Evolutionary conservation across 1,284 basidiomycete genomes (phyloP).

Genomic region (Hymenochaete sp.): DNA sequence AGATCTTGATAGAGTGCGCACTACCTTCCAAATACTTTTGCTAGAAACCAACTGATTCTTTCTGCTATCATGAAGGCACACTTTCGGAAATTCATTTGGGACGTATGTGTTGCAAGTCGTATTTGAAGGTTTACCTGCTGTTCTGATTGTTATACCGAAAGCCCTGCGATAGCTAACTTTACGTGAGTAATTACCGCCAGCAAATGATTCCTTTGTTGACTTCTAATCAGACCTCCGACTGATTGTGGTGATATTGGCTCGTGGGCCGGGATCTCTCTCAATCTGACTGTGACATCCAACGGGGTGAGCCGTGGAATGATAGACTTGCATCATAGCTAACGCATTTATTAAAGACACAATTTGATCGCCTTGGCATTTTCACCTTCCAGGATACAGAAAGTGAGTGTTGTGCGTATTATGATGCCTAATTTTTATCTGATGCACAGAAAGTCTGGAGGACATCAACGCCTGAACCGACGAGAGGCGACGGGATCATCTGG

Average conservation of each 20-base stretch:
- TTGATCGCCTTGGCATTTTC: slow-evolving; percentile 63
- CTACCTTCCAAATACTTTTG: not conserved
- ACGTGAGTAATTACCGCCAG: slow-evolving; percentile 35
- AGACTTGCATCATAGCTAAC: not conserved
- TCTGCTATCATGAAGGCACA: slow-evolving; percentile 36
- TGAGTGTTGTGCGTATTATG: slow-evolving; percentile 26
- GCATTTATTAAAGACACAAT: slow-evolving; percentile 43
- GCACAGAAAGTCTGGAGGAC: slow-evolving; percentile 58
- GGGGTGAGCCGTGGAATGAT: slow-evolving; percentile 29
- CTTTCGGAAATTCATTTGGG: slow-evolving; percentile 66
- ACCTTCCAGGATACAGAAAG: slow-evolving; percentile 71
- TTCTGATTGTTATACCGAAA: slow-evolving; percentile 23
- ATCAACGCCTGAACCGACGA: slow-evolving; percentile 68
- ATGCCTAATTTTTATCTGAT: not conserved
- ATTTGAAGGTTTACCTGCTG: not conserved
- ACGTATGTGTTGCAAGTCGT: slow-evolving; percentile 33
- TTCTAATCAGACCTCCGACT: slow-evolving; percentile 49
- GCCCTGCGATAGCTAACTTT: slow-evolving; percentile 57
- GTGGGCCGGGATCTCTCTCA: slow-evolving; percentile 68
- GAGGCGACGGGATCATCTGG: slow-evolving; percentile 66
- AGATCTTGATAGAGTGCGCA: slow-evolving; percentile 55
- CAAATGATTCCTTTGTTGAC: not conserved
- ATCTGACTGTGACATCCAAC: slow-evolving; percentile 70
- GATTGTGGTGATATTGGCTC: slow-evolving; percentile 62
- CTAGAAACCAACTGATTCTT: not conserved